Percentiles rank a stretch among this genome's conserved stretches.
Evolutionary conservation across 257 asterid genomes (phyloP).

Genomic region (Gentiana macrophylla): DNA sequence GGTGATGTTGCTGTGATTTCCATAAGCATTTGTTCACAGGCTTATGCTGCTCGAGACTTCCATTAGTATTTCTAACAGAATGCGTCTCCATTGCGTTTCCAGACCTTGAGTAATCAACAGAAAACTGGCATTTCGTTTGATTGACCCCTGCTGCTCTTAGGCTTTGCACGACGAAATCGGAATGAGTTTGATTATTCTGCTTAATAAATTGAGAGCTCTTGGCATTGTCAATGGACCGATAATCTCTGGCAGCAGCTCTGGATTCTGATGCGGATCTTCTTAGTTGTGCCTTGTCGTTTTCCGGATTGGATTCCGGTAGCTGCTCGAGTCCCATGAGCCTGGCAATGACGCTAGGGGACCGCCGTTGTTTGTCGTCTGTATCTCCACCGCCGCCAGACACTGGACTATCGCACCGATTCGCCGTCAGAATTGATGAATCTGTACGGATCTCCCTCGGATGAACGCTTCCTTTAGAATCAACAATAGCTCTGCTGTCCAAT

Average conservation of each 20-base stretch:
- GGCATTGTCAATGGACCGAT: constrained; percentile 33
- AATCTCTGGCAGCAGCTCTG: constrained; percentile 52
- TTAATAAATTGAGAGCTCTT: constrained; percentile 16
- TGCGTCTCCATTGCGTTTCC: constrained; percentile 21
- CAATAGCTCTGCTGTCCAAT: constrained; percentile 81
- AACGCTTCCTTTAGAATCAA: constrained; percentile 78
- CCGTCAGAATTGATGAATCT: constrained; percentile 21
- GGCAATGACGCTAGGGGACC: constrained; percentile 75
- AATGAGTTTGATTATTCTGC: constrained; percentile 12
- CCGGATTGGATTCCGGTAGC: constrained; percentile 37
- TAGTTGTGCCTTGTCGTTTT: constrained; percentile 39
- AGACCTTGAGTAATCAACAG: constrained; percentile 1
- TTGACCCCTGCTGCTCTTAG: background rate
- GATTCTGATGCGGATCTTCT: constrained; percentile 93
- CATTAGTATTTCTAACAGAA: constrained; percentile 18
- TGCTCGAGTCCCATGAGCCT: constrained; percentile 91
- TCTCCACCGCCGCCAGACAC: constrained; percentile 20
- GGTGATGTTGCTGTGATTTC: constrained; percentile 33
- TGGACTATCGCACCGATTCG: constrained; percentile 23
- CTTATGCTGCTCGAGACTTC: constrained; percentile 21
- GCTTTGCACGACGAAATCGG: background rate
- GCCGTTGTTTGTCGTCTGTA: constrained; percentile 37
- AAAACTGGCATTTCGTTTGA: background rate
- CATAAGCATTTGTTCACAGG: constrained; percentile 26
- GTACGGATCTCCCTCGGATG: constrained; percentile 70